Base-by-base conservation (phyloP, 176 grass and related monocot genomes). In the Musa troglodytarum region DNA sequence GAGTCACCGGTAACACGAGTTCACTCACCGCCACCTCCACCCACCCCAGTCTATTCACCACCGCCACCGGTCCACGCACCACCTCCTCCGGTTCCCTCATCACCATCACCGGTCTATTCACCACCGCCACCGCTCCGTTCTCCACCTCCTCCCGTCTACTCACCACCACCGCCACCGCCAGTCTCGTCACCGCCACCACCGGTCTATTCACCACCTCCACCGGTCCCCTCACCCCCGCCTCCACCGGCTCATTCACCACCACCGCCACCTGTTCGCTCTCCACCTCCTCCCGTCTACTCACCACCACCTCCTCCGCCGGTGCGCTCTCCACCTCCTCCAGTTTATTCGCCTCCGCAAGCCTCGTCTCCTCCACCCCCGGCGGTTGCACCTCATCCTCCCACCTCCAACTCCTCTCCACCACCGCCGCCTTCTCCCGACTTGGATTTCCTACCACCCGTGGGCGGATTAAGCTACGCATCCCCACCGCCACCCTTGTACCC, bases 401-500 rank as follows among this genome's bases (percentile, higher is more conserved):
- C 73, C 13, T 65, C 68, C 78, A 17, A 24, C 34, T 49, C 28
- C 24, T 16, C 75, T 78, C 50, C 76, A 62, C 82, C 76, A 3
- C 76, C 82, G 49, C 53, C 68, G 65, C 56, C 82, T 23, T 49
- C 65, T 52, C 69, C 73, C 19, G 62, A 50, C 57, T 84, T 84
- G 34, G 34, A 6, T 43, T 6, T 43, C 59, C 54, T 84, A 19
- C 76, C 82, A 8, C 82, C 82, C 8, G 16, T 84, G 14, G 49
- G 58, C 5, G 82, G 82, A 23, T 53, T 65, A 74, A 84, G 82
- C 65, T 84, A 84, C n/a, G 82, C 82, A 68, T 84, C 82, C 34
- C 82, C 82, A 78, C 82, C 82, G 0, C 82, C 82, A 1, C 82
- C 82, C 29, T 51, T 78, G 1, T 84, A 78, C 24, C 50, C 54